Evolutionary conservation across 129 eudicot genomes (phyloP), one percentile per base, ranked within the genome.

Genomic region (Chrysanthemum lavandulifolium): DNA sequence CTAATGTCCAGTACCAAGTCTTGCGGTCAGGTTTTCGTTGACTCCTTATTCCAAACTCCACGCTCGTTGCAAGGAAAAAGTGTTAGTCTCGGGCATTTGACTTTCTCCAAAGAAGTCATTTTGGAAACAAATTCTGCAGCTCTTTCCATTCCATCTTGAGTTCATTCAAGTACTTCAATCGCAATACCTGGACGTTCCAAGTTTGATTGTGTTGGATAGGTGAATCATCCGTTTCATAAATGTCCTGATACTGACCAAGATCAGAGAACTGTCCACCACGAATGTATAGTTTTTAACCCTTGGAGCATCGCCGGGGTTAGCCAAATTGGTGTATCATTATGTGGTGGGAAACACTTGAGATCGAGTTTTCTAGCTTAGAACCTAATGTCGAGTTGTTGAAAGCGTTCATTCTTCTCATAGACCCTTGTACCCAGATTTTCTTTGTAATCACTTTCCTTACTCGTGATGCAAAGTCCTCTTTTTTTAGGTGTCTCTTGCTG

Each of bases 121-220:
- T 19, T 0, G 94, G 94, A 69, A 87, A 87, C 16, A 82, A 19
- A 15, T 9, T 21, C 1, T 25, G 72, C 33, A 84, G 68, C 66
- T 87, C 72, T n/a, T 13, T 72, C 94, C 94, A 87, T 18, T 80
- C 78, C 82, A 87, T 80, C 52, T 61, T 58, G n/a, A 87, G 66
- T 23, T 81, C 81, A 16, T 23, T 61, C 80, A 87, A 64, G 78
- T 84, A 84, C 85, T 82, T 87, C 2, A 87, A 78, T 0, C 84
- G 84, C 67, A 87, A 62, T 18, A 55, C 47, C 71, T 80, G 19
- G 11, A 84, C 86, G 3, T 62, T 62, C 88, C 84, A 80, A 5
- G 70, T 61, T 13, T 63, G 72, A 53, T 50, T 67, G 13, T 68
- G 54, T 13, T 13, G 66, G 33, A 48, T 6, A 1, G 43, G 25